phyloP scores from a whole-genome alignment of 148 eudicot genomes.

The Rhododendron simsii region DNA sequence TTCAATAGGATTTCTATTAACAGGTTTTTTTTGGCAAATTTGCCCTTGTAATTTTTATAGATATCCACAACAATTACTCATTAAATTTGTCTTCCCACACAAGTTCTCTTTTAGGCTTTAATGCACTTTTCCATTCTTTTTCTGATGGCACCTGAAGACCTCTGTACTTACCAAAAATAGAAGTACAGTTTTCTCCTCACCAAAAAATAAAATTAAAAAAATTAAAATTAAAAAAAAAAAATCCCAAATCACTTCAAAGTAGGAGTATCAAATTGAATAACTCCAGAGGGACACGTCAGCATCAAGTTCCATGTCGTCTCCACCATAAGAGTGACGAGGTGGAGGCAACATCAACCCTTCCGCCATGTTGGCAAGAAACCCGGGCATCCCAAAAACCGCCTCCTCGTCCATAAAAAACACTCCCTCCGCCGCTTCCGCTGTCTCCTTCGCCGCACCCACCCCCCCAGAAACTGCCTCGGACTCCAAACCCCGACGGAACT shows the following conservation, averaged over 20 bases:
- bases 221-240: neutral
- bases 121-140: neutral
- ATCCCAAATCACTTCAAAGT: too few species aligned
- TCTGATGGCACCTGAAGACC: neutral
- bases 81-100: neutral
- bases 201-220: too few species aligned
- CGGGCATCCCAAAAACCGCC: slow-evolving; percentile 27
- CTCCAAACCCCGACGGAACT: slow-evolving; percentile 20
- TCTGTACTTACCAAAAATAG: neutral
- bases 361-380: slow-evolving; percentile 42
- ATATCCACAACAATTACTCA: neutral
- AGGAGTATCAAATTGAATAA: slow-evolving; percentile 3
- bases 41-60: neutral
- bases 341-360: slow-evolving; percentile 32
- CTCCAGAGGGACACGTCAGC: slow-evolving; percentile 29
- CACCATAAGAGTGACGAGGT: slow-evolving; percentile 8
- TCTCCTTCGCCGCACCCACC: neutral
- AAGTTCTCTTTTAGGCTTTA: neutral
- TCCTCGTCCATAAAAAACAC: slow-evolving; percentile 34
- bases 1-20: too few species aligned
- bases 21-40: neutral
- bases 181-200: neutral
- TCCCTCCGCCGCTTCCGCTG: slow-evolving; percentile 5
- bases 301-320: slow-evolving; percentile 10
- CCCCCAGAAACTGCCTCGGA: neutral